These are phyloP conservation scores for Spergularia marina DNA, from an alignment of 148 eudicot genomes.

Conservation along the genomic window DNA sequence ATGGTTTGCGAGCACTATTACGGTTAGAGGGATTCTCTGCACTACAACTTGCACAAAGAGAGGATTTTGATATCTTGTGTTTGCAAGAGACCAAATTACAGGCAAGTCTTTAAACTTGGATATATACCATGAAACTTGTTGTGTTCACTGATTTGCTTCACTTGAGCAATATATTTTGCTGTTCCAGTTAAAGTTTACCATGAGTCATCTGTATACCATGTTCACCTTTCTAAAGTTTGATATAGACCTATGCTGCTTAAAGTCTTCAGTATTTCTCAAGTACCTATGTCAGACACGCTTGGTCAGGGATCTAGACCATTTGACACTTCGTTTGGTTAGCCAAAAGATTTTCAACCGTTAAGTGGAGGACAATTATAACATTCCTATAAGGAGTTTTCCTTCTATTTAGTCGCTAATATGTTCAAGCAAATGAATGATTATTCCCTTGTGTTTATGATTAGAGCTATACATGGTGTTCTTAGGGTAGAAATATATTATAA, in stretches of 20 bases:
- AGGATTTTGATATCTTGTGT: constrained; percentile 89
- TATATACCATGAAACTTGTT: not conserved
- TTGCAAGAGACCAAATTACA: constrained; percentile 97
- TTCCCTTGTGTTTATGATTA: not conserved
- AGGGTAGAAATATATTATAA: too few relatives aligned
- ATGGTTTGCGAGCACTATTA: constrained; percentile 85
- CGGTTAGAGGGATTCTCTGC: constrained; percentile 71
- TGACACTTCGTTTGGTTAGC: too few relatives aligned
- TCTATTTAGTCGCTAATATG: too few relatives aligned
- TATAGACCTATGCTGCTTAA: not conserved
- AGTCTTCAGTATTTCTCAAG: not conserved
- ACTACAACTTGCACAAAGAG: constrained; percentile 79
- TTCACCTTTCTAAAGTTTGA: not conserved
- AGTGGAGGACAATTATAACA: too few relatives aligned
- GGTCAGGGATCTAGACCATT: too few relatives aligned
- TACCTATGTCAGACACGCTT: not conserved
- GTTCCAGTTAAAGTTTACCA: not conserved
- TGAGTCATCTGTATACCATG: not conserved
- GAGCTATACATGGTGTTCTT: too few relatives aligned
- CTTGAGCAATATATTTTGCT: not conserved
- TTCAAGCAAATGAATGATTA: not conserved
- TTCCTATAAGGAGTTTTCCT: too few relatives aligned
- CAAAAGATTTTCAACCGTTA: too few relatives aligned
- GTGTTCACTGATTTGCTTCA: not conserved
- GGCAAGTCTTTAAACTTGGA: constrained; percentile 31